phyloP scores from a whole-genome alignment of 2,329 filamentous ascomycete genomes.

The Chaetothyriales sp. region DNA sequence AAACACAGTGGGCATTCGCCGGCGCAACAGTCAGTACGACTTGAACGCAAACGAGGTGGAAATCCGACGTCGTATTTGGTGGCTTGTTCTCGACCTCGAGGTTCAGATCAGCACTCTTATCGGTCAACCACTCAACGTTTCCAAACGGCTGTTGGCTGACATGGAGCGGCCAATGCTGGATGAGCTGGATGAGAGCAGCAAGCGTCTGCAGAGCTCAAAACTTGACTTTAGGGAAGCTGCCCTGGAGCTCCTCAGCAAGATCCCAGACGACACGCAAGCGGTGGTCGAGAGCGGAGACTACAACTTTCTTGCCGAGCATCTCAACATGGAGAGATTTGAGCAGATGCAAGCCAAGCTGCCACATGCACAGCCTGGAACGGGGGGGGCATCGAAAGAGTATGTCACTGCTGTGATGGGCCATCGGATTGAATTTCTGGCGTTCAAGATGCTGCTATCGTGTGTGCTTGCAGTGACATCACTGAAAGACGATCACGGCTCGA shows the following conservation, averaged over 20 bases:
- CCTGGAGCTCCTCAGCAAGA: background rate
- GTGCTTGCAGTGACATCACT: background rate
- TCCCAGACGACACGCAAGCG: background rate
- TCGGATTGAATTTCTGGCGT: background rate
- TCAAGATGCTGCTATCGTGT: background rate
- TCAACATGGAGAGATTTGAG: background rate
- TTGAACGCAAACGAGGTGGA: constrained; percentile 1
- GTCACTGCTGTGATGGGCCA: background rate
- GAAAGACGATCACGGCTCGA: background rate
- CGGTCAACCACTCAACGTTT: constrained; percentile 5
- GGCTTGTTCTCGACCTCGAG: constrained; percentile 11
- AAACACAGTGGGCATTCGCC: constrained; percentile 6
- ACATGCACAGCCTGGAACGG: background rate
- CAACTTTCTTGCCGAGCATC: background rate
- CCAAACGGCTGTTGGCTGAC: background rate
- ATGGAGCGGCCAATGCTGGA: background rate
- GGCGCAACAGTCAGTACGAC: background rate
- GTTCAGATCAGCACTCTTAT: constrained; percentile 10
- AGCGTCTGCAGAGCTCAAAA: background rate
- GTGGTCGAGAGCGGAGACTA: background rate
- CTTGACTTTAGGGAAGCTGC: background rate
- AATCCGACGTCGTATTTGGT: constrained; percentile 9
- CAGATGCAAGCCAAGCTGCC: background rate
- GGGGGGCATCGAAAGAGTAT: background rate
- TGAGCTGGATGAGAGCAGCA: background rate